Evolutionary conservation across 2,329 filamentous ascomycete species (phyloP).

Genomic region (Biscogniauxia mediterranea): DNA sequence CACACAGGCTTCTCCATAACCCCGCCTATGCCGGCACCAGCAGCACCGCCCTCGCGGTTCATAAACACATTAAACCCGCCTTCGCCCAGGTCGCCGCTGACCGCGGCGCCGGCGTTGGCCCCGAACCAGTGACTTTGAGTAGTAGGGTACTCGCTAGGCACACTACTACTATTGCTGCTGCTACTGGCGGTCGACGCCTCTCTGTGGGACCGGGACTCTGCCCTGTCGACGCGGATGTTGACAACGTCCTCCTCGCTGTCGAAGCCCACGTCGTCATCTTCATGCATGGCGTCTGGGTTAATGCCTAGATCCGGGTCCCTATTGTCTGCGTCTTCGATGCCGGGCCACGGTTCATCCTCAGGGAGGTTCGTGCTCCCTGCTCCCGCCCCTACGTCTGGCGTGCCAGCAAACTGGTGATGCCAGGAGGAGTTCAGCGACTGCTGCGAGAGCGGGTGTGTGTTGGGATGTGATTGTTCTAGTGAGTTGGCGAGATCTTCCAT

Average conservation of each 20-base stretch:
- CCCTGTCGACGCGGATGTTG: slow-evolving; percentile 26
- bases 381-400: slow-evolving; percentile 5
- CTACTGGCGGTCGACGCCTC: background rate
- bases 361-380: slow-evolving; percentile 30
- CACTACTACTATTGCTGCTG: background rate
- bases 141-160: background rate
- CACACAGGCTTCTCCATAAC: background rate
- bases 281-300: slow-evolving; percentile 1
- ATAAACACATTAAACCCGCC: background rate
- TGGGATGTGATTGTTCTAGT: slow-evolving; percentile 11
- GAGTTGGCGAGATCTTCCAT: slow-evolving; percentile 30
- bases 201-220: background rate
- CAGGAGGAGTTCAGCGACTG: slow-evolving; percentile 15
- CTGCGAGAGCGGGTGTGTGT: slow-evolving; percentile 20
- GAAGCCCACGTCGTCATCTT: slow-evolving; percentile 6
- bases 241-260: slow-evolving; percentile 7
- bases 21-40: background rate
- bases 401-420: background rate
- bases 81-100: background rate
- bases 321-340: slow-evolving; percentile 57
- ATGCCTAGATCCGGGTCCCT: slow-evolving; percentile 39
- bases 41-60: background rate
- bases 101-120: background rate
- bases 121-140: background rate
- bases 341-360: slow-evolving; percentile 57